Conservation (phyloP, 208 protist species). For the Leishmania arabica region DNA sequence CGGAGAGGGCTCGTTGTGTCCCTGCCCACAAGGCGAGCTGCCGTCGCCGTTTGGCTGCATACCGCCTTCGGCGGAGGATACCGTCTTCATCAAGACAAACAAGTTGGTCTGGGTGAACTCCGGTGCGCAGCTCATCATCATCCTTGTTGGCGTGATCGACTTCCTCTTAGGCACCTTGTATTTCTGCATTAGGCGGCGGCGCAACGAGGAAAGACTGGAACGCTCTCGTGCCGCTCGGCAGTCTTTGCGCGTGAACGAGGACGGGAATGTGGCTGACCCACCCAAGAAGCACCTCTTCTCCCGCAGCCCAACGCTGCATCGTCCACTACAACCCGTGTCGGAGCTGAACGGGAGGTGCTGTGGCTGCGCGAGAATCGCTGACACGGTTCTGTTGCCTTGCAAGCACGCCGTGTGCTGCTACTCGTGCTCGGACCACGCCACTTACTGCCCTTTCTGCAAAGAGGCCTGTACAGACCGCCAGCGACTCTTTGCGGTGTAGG, state of each 20-base stretch:
- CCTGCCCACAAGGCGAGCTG: slow-evolving; percentile 20
- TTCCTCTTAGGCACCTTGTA: slow-evolving; percentile 35
- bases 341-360: slow-evolving; percentile 55
- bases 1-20: not conserved
- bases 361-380: slow-evolving; percentile 43
- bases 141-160: slow-evolving; percentile 33
- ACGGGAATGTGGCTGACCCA: slow-evolving; percentile 10
- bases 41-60: slow-evolving; percentile 38
- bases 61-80: slow-evolving; percentile 9
- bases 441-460: slow-evolving; percentile 56
- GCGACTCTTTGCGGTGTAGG: slow-evolving; percentile 37
- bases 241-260: slow-evolving; percentile 32
- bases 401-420: slow-evolving; percentile 57
- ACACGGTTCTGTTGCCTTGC: slow-evolving; percentile 54
- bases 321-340: slow-evolving; percentile 31
- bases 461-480: slow-evolving; percentile 31
- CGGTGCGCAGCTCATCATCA: slow-evolving; percentile 29
- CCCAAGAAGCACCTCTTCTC: slow-evolving; percentile 24
- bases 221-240: slow-evolving; percentile 24
- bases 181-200: slow-evolving; percentile 34
- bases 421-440: slow-evolving; percentile 38
- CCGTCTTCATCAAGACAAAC: slow-evolving; percentile 37
- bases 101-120: slow-evolving; percentile 39
- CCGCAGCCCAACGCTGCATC: slow-evolving; percentile 1
- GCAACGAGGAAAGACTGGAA: slow-evolving; percentile 30